phyloP scores from a whole-genome alignment of 78 protist species.

The Corallochytrium limacisporum region DNA sequence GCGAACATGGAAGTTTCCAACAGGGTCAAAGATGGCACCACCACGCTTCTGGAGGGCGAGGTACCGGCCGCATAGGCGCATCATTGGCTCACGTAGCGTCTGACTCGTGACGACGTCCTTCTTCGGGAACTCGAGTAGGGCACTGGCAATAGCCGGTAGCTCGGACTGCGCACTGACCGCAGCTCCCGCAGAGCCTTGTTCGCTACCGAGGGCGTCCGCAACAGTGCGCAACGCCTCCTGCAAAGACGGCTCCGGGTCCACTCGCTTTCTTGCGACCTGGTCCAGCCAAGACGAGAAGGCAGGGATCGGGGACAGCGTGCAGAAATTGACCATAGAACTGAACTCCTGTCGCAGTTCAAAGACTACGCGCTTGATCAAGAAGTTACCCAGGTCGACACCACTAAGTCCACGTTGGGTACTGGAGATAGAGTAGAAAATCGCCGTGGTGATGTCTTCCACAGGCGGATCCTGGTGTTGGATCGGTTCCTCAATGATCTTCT shows the following conservation, averaged over 20 bases:
- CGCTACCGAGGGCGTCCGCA: not conserved
- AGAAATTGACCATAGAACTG: not conserved
- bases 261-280: too few species aligned
- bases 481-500: not conserved
- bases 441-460: not conserved
- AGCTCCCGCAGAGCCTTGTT: not conserved
- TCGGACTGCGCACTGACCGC: not conserved
- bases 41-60: too few species aligned
- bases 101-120: not conserved
- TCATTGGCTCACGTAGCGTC: too few species aligned
- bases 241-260: not conserved
- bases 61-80: not conserved
- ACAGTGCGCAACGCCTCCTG: too few species aligned
- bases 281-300: constrained; percentile 13
- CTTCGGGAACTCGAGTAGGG: not conserved
- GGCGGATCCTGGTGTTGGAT: not conserved
- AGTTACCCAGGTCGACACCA: constrained; percentile 41
- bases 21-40: constrained; percentile 11
- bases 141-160: not conserved
- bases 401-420: constrained; percentile 19
- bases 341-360: not conserved
- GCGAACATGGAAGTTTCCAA: constrained; percentile 36
- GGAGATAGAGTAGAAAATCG: constrained; percentile 26
- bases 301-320: constrained; percentile 47
- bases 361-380: constrained; percentile 38